Base-by-base conservation (phyloP, 352 stramenopile species). In the Pythium periplocum region DNA sequence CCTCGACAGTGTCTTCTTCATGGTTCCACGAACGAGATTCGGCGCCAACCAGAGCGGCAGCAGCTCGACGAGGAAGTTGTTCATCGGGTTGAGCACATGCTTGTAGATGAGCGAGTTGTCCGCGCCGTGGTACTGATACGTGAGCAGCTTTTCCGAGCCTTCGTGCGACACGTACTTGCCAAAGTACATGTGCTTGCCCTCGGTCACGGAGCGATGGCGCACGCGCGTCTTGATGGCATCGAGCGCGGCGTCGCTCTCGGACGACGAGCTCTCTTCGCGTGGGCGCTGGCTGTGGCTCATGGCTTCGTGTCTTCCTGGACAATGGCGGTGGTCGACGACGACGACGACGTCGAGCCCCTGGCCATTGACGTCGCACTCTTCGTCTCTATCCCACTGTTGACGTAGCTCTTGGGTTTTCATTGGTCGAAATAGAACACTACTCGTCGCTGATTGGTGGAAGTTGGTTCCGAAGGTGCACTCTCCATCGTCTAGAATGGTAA, bases 91-190 rank as follows among this genome's bases (percentile, higher is more conserved):
- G 47, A 94, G 75, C 51, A 94, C 68, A 52, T 91, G 72, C 61
- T 92, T 90, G 71, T 92, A 94, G 56, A 94, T 80, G 54, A 91
- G 71, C 66, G 83, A 94, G 61, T 94, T 86, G 71, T 94, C 83
- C 31, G 74, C 61, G 45, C 83, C 83, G 52, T 94, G 83, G 68
- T 94, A 94, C 64, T 91, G 70, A 68, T 94, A 94, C 41, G 81
- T 90, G 26, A 76, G 73, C 48, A 94, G 68, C 55, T 94, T 94
- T 57, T 90, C 83, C 5, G 79, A 91, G 37, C 81, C 83, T 67
- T 92, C 83, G 47, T 87, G 75, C 35, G 76, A 87, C 40, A 94
- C 83, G 51, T 94, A 94, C 62, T 91, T 94, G 59, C 82, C 79
- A 68, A 94, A 94, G 64, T 94, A 94, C 57, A 75, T 92, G 49